Percentiles rank a stretch among this genome's conserved stretches.
These are phyloP conservation scores for Fusarium algeriense DNA, from an alignment of 2,329 filamentous ascomycete species.

Conservation along the genomic window DNA sequence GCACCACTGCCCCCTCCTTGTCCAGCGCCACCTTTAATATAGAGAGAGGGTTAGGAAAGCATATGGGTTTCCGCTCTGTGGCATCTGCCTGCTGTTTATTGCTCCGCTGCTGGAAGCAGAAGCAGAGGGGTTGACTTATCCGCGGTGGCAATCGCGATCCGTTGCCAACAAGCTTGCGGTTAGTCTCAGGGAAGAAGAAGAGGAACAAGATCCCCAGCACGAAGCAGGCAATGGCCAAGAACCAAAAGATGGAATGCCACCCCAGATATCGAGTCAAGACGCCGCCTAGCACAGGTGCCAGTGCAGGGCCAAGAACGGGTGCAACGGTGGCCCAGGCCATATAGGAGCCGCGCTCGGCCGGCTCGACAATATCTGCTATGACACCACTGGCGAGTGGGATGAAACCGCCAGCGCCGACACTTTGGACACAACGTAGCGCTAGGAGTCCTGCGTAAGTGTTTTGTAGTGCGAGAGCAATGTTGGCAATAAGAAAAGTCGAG, in stretches of 20 bases:
- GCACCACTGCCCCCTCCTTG: background rate
- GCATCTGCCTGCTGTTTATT: accelerated
- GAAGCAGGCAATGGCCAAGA: background rate
- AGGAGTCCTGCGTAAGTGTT: background rate
- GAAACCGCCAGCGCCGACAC: background rate
- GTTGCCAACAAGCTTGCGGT: background rate
- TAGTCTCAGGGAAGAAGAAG: background rate
- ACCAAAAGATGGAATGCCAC: background rate
- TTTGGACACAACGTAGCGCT: background rate
- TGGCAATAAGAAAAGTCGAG: background rate
- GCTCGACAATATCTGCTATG: background rate
- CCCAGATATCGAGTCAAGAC: background rate
- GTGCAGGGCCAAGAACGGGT: background rate
- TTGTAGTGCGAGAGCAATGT: background rate
- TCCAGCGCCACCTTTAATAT: background rate
- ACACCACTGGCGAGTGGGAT: background rate
- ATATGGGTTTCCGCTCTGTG: accelerated
- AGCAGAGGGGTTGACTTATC: background rate
- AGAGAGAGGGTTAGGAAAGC: background rate
- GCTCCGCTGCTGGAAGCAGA: accelerated
- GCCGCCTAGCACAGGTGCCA: background rate
- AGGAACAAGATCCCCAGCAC: accelerated
- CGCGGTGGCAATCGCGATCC: background rate
- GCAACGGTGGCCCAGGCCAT: background rate
- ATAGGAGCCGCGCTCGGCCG: accelerated